These are phyloP conservation scores for Hypomontagnella monticulosa DNA, from an alignment of 495 filamentous ascomycete species.

Conservation along the genomic window DNA sequence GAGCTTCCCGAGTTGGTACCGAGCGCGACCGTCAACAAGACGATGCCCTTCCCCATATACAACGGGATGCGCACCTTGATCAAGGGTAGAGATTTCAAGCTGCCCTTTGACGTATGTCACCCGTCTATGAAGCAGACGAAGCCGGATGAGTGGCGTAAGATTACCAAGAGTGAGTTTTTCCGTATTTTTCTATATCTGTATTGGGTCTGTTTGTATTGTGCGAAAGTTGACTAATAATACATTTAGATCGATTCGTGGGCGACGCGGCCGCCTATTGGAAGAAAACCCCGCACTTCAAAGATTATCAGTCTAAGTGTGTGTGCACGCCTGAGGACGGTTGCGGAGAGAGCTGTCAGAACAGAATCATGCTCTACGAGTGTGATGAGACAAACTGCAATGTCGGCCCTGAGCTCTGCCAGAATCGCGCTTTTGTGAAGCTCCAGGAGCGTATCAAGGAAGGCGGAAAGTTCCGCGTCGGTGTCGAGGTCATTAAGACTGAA, in stretches of 20 bases:
- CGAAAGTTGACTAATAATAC: slow-evolving; percentile 17
- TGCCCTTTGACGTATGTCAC: slow-evolving; percentile 89
- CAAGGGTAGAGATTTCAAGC: slow-evolving; percentile 77
- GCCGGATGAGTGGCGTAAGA: slow-evolving; percentile 88
- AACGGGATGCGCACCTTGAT: slow-evolving; percentile 65
- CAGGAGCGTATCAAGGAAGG: slow-evolving; percentile 78
- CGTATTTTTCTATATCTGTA: slow-evolving; percentile 7
- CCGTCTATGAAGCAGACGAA: slow-evolving; percentile 88
- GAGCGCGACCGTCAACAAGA: slow-evolving; percentile 53
- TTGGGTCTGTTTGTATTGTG: background rate
- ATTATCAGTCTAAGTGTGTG: slow-evolving; percentile 78
- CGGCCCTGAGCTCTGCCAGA: slow-evolving; percentile 74
- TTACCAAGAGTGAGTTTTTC: slow-evolving; percentile 76
- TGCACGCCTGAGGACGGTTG: slow-evolving; percentile 83
- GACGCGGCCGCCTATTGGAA: slow-evolving; percentile 88
- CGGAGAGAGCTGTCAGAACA: slow-evolving; percentile 89
- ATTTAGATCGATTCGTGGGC: slow-evolving; percentile 86
- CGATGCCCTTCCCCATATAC: slow-evolving; percentile 55
- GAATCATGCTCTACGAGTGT: slow-evolving; percentile 97
- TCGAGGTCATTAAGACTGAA: slow-evolving; percentile 89
- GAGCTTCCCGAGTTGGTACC: slow-evolving; percentile 60
- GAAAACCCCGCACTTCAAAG: slow-evolving; percentile 74
- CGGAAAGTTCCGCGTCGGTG: slow-evolving; percentile 86
- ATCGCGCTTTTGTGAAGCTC: slow-evolving; percentile 86
- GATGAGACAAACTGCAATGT: slow-evolving; percentile 88